Conservation (phyloP, 768 basidiomycete species). For the Pleurotus tuber-regium region DNA sequence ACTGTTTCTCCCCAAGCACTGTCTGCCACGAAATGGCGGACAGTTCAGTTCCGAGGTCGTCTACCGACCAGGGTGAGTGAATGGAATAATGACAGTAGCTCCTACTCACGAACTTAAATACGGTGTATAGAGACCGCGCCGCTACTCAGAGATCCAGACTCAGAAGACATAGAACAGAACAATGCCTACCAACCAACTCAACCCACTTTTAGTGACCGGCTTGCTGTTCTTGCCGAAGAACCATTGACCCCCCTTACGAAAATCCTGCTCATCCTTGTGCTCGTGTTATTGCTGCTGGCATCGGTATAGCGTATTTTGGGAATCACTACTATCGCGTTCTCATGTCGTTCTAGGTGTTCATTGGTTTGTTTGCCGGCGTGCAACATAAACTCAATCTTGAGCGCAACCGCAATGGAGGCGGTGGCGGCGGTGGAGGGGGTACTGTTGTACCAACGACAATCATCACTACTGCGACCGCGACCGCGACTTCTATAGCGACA, state of each 20-base stretch:
- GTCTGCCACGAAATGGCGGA: slow-evolving; percentile 44
- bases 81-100: too few relatives aligned
- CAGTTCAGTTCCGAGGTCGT: slow-evolving; percentile 44
- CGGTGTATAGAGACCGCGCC: slow-evolving; percentile 56
- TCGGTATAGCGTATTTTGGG: slow-evolving; percentile 38
- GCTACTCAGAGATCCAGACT: slow-evolving; percentile 51
- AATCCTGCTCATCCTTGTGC: slow-evolving; percentile 69
- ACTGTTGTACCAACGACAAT: slow-evolving; percentile 28
- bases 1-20: too few relatives aligned
- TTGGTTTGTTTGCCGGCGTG: slow-evolving; percentile 90
- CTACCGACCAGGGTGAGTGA: slow-evolving; percentile 64
- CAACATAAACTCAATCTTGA: slow-evolving; percentile 70
- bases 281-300: slow-evolving; percentile 77
- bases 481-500: slow-evolving; percentile 36
- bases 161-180: slow-evolving; percentile 28
- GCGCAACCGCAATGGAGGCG: slow-evolving; percentile 33
- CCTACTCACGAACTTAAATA: neutral
- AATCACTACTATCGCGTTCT: neutral
- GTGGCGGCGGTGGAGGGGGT: slow-evolving; percentile 19
- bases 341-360: slow-evolving; percentile 55
- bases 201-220: slow-evolving; percentile 36
- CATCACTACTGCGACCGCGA: slow-evolving; percentile 35
- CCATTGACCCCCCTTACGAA: slow-evolving; percentile 83
- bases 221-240: slow-evolving; percentile 63
- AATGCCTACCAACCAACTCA: slow-evolving; percentile 26